These are phyloP conservation scores for Eucalyptus coolabah DNA, from an alignment of 345 rosid species.

Conservation along the genomic window DNA sequence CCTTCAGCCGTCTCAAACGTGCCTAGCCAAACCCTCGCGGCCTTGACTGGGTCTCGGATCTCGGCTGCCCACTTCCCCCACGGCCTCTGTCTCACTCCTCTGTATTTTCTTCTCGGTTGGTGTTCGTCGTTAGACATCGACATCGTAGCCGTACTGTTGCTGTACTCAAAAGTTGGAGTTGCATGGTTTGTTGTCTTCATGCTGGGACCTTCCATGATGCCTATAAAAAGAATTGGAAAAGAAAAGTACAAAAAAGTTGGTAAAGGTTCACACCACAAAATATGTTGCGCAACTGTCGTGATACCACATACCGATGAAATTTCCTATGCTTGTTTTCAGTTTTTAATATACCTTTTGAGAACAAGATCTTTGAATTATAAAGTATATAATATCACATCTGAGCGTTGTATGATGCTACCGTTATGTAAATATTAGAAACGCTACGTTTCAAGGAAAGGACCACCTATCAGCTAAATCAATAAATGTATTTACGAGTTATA, in stretches of 20 bases:
- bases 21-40: conserved; percentile 90
- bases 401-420: accelerated
- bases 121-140: background rate
- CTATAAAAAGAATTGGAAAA: background rate
- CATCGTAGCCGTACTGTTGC: background rate
- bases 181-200: background rate
- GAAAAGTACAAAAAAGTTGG: background rate
- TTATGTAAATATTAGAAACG: background rate
- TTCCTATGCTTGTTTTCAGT: background rate
- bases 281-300: background rate
- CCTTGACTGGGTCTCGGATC: conserved; percentile 85
- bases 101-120: conserved; percentile 48
- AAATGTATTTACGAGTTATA: background rate
- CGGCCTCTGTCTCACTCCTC: conserved; percentile 92
- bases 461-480: background rate
- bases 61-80: conserved; percentile 99
- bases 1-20: conserved; percentile 85
- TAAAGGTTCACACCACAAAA: background rate
- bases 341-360: background rate
- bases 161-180: background rate
- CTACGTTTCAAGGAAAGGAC: background rate
- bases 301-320: background rate
- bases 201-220: background rate
- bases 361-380: background rate
- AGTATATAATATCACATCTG: background rate